Evolutionary conservation across 2,329 filamentous ascomycete genomes (phyloP).

Genomic region (Pochonia chlamydosporia): DNA sequence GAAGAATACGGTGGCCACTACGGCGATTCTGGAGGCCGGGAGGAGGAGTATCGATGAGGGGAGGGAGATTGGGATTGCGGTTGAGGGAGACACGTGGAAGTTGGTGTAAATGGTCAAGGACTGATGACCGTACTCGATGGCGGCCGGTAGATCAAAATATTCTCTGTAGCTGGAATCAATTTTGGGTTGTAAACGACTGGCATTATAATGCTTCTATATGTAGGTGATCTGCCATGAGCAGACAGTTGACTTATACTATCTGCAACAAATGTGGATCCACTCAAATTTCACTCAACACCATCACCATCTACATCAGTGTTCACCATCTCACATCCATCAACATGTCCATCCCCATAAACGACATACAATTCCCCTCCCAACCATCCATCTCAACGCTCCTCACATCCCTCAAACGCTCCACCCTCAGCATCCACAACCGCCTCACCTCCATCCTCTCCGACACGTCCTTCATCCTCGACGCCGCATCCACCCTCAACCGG

Average conservation of each 20-base stretch:
- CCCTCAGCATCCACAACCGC: constrained; percentile 75
- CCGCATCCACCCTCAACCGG: constrained; percentile 50
- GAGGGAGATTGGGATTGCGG: constrained; percentile 68
- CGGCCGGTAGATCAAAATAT: no score
- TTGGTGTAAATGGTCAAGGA: constrained; percentile 36
- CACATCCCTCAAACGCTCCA: constrained; percentile 66
- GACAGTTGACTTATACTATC: background rate
- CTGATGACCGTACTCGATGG: background rate
- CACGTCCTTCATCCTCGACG: constrained; percentile 63
- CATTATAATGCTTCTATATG: no score
- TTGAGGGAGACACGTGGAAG: constrained; percentile 61
- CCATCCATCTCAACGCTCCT: constrained; percentile 66
- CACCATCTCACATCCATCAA: background rate
- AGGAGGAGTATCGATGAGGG: constrained; percentile 78
- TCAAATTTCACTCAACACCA: background rate
- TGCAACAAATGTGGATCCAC: background rate
- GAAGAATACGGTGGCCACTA: constrained; percentile 84
- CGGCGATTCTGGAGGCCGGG: constrained; percentile 85
- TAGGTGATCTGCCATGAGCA: background rate
- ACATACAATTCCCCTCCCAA: constrained; percentile 46
- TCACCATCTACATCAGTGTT: background rate
- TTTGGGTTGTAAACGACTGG: no score
- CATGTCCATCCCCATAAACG: constrained; percentile 21
- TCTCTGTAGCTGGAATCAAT: no score
- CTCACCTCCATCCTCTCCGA: constrained; percentile 74